Percentiles rank a stretch among this genome's conserved stretches.
Evolutionary conservation across 2,329 filamentous ascomycete genomes (phyloP).

Genomic region (Nothophoma quercina): DNA sequence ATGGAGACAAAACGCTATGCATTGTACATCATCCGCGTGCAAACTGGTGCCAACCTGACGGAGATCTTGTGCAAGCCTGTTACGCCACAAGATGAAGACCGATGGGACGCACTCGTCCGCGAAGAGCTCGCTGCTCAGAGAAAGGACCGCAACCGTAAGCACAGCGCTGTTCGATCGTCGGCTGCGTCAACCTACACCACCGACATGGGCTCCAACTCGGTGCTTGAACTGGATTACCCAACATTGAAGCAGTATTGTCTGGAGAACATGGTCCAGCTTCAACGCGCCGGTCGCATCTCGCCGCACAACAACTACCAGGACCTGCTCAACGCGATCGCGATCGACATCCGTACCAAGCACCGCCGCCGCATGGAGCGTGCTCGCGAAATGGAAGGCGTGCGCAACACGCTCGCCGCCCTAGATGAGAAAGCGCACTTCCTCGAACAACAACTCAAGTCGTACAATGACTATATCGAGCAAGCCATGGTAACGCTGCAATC

Average conservation of each 20-base stretch:
- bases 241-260: conserved; percentile 92
- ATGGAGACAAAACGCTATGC: conserved; percentile 99
- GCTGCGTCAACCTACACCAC: conserved; percentile 82
- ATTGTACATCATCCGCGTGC: conserved; percentile 95
- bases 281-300: conserved; percentile 85
- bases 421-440: conserved; percentile 90
- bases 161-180: conserved; percentile 70
- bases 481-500: conserved; percentile 97
- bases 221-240: conserved; percentile 91
- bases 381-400: conserved; percentile 85
- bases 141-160: conserved; percentile 60
- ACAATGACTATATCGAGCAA: conserved; percentile 99
- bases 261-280: conserved; percentile 90
- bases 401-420: conserved; percentile 75
- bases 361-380: conserved; percentile 89
- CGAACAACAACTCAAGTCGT: conserved; percentile 94
- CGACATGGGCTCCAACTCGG: conserved; percentile 55
- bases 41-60: conserved; percentile 89
- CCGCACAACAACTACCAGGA: conserved; percentile 93
- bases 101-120: conserved; percentile 80
- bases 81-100: conserved; percentile 82
- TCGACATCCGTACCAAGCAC: conserved; percentile 97
- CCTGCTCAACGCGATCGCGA: conserved; percentile 93
- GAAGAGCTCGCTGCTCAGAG: conserved; percentile 72
- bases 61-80: conserved; percentile 95